Evolutionary conservation across 2,329 filamentous ascomycete genomes (phyloP), one percentile per base, ranked within the genome.

Genomic region (Penicillium sp.): DNA sequence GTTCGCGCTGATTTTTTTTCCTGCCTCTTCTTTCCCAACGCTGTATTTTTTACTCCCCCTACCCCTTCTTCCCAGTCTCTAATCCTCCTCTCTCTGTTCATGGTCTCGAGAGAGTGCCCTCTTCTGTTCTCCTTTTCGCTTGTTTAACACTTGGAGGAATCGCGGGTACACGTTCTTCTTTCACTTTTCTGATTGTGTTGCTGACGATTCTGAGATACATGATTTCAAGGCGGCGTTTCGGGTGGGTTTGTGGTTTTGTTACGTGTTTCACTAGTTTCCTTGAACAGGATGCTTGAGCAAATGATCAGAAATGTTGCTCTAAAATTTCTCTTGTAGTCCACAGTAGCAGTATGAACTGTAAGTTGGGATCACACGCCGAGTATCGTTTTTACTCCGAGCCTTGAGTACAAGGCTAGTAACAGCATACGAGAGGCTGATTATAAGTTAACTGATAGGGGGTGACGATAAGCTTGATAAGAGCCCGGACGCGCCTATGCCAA

Each of bases 101-200:
- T 56, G 54, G 22, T 10, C 49, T 53, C 35, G 55, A 47, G 59
- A 62, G 54, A 50, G 31, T 5, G 37, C 6, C 11, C 2, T 52
- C 18, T 35, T 18, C 43, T 47, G 19, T 27, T 49, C 47, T 44
- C 50, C 58, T 59, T 58, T 67, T 68, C 65, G 59, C 66, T 66
- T 68, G 66, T 68, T 50, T 66, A 67, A 66, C 66, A 66, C 58
- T 68, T 68, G 59, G 50, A 60, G 60, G 61, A 60, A 59, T 50
- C 54, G 54, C 22, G 50, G 62, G 64, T 67, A 62, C 60, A 66
- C 65, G 60, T 52, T 57, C 35, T 22, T 31, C 24, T 13, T 27
- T 27, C 24, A 27, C 18, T 14, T 24, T 62, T 58, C 51, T 54
- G 50, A 58, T 58, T 49, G 60, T 63, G 54, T 65, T 67, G 65